phyloP scores from a whole-genome alignment of 1,284 basidiomycete species.

The Naganishia sp. region DNA sequence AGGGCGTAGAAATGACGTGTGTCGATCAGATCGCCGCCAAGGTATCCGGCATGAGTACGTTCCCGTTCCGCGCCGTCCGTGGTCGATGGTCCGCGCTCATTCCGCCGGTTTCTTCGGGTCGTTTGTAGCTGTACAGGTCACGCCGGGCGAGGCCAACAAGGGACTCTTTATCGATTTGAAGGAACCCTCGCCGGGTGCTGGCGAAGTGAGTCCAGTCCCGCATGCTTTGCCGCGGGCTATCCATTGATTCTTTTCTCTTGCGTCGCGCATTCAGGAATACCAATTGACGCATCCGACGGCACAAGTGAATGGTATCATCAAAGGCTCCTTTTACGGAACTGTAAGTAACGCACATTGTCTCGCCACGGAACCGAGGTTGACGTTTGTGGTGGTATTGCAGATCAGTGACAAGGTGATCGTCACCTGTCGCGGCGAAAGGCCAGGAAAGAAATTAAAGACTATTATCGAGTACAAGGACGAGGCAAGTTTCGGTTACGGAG shows the following conservation, averaged over 20 bases:
- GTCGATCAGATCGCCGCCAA: slow-evolving; percentile 89
- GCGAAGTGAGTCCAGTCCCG: slow-evolving; percentile 59
- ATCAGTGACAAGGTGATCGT: slow-evolving; percentile 66
- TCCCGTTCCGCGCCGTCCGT: background rate
- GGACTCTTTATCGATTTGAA: slow-evolving; percentile 81
- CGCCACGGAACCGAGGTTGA: too few relatives aligned
- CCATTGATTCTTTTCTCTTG: background rate
- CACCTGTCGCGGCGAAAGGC: slow-evolving; percentile 71
- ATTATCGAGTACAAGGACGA: slow-evolving; percentile 96
- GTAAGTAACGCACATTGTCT: slow-evolving; percentile 58
- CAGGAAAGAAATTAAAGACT: slow-evolving; percentile 67
- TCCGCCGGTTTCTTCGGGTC: slow-evolving; percentile 16
- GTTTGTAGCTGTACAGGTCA: slow-evolving; percentile 66
- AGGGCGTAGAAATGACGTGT: slow-evolving; percentile 70
- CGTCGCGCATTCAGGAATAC: slow-evolving; percentile 58
- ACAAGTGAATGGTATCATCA: slow-evolving; percentile 84
- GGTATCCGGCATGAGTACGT: slow-evolving; percentile 72
- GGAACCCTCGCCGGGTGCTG: slow-evolving; percentile 69
- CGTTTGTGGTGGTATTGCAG: background rate
- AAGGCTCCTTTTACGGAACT: slow-evolving; percentile 76
- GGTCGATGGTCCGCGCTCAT: slow-evolving; percentile 26
- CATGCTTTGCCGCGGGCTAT: too few relatives aligned
- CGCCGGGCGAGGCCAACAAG: slow-evolving; percentile 79
- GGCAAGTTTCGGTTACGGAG: slow-evolving; percentile 57
- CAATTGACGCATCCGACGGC: slow-evolving; percentile 88